phyloP scores from a whole-genome alignment of 1,139 yeast species.

The Blastobotrys raffinosifermentans region DNA sequence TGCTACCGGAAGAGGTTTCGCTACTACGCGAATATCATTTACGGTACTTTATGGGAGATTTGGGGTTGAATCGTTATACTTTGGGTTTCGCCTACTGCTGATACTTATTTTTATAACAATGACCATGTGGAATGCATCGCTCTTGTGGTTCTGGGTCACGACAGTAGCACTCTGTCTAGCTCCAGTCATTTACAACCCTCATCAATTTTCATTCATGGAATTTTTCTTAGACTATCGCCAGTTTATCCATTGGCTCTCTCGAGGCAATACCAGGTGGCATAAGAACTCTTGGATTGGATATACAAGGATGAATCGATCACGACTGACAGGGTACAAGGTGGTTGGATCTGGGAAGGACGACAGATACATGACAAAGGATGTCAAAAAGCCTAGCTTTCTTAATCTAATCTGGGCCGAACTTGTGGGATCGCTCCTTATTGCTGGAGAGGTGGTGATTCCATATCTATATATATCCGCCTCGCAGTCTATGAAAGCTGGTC shows the following conservation, averaged over 20 bases:
- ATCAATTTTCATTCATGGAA: constrained; percentile 65
- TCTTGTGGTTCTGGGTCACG: constrained; percentile 82
- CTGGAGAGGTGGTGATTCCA: constrained; percentile 46
- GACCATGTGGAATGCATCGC: constrained; percentile 69
- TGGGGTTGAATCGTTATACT: constrained; percentile 57
- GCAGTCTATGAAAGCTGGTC: constrained; percentile 48
- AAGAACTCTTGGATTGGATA: constrained; percentile 57
- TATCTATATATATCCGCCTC: constrained; percentile 66
- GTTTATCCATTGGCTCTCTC: constrained; percentile 59
- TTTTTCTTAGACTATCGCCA: constrained; percentile 69
- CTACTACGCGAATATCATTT: constrained; percentile 62
- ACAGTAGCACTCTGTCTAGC: constrained; percentile 66
- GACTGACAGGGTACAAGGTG: constrained; percentile 61
- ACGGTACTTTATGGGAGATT: constrained; percentile 56
- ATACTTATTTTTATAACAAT: constrained; percentile 57
- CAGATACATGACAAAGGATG: constrained; percentile 18
- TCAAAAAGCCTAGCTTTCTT: constrained; percentile 40
- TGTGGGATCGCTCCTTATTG: constrained; percentile 42
- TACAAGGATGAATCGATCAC: constrained; percentile 48
- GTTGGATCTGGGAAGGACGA: constrained; percentile 16
- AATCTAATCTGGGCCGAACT: constrained; percentile 52
- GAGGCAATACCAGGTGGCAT: constrained; percentile 53
- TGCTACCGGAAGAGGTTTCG: constrained; percentile 82
- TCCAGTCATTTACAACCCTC: constrained; percentile 81
- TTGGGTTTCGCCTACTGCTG: constrained; percentile 55